Evolutionary conservation across 139 green algal species (phyloP), one percentile per base, ranked within the genome.

Genomic region (Desmodesmus armatus): DNA sequence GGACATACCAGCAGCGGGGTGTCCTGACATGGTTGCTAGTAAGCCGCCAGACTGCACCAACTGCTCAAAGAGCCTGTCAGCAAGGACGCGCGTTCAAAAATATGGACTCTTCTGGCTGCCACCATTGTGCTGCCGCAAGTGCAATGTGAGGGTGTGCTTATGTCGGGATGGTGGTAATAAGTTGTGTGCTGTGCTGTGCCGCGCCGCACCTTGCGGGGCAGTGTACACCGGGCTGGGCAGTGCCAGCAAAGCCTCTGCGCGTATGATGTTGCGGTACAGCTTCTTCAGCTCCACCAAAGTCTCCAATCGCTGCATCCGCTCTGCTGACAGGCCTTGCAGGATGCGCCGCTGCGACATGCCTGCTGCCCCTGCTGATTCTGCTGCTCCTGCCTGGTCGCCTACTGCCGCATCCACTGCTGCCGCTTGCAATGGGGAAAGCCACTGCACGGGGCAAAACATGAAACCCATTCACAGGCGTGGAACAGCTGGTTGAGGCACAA

Each of bases 231-330:
- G 94, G 0, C 70, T 81, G 1, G 90, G 65, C 66, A 87, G 44
- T 23, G 73, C 35, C 6, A 97, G 84, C 29, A 96, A 84, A 13
- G 75, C 33, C 40, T 94, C 88, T 1, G 93, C 93, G 0, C 95
- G 80, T 19, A 98, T 76, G 82, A 91, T 87, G 87, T 97, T 97
- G 25, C 95, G 85, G 89, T 97, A 98, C 51, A 98, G 85, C 80
- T 93, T 93, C n/a, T 94, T 90, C 27, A 95, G 78, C 75, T 92
- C 86, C 13, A 97, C 85, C 23, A 96, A 84, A 23, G 88, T 63
- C 55, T 93, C 88, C 25, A 98, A 85, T 0, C 93, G 92, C 44
- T 51, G n/a, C 21, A 86, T 86, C 1, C 93, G 88, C 35, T 83
- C 74, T 27, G 79, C 40, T 7, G 79, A 85, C 29, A 53, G 23